Percentiles rank a stretch among this genome's conserved stretches.
Conservation (phyloP, 768 basidiomycete species). For the Galerina sulciceps region DNA sequence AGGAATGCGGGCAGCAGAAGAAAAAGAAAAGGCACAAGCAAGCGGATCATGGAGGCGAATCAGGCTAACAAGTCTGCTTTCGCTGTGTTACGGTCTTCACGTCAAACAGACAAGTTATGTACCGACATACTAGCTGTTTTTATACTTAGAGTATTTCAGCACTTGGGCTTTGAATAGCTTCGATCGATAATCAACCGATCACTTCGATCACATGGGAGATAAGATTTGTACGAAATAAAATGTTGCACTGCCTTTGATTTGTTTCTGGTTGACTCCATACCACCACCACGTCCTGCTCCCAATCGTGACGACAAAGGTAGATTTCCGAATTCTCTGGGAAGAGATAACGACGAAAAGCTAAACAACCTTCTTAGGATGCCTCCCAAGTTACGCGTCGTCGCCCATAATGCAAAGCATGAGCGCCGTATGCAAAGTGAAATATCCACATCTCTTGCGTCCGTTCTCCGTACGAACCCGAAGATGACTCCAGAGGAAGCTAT, state of each 20-base stretch:
- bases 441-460: constrained; percentile 23
- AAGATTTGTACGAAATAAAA: constrained; percentile 10
- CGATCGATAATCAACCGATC: constrained; percentile 6
- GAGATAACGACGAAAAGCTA: not conserved
- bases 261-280: constrained; percentile 13
- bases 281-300: constrained; percentile 8
- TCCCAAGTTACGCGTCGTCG: constrained; percentile 22
- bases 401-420: constrained; percentile 23
- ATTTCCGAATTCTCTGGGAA: not conserved
- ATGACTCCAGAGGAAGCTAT: constrained; percentile 35
- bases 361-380: constrained; percentile 17
- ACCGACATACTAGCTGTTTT: too few relatives aligned
- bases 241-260: not conserved
- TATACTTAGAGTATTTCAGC: too few relatives aligned
- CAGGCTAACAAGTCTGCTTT: not conserved
- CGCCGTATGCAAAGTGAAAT: constrained; percentile 29
- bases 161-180: too few relatives aligned
- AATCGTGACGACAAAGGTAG: too few relatives aligned
- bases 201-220: constrained; percentile 10
- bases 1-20: not conserved
- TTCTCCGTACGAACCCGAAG: constrained; percentile 31
- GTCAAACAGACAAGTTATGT: too few relatives aligned
- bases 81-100: not conserved
- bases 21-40: constrained; percentile 16
- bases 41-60: not conserved